A percentile compares a stretch with the other conserved stretches of the same genome.
Evolutionary conservation across 768 basidiomycete genomes (phyloP).

Genomic region (Auriculariales sp.): DNA sequence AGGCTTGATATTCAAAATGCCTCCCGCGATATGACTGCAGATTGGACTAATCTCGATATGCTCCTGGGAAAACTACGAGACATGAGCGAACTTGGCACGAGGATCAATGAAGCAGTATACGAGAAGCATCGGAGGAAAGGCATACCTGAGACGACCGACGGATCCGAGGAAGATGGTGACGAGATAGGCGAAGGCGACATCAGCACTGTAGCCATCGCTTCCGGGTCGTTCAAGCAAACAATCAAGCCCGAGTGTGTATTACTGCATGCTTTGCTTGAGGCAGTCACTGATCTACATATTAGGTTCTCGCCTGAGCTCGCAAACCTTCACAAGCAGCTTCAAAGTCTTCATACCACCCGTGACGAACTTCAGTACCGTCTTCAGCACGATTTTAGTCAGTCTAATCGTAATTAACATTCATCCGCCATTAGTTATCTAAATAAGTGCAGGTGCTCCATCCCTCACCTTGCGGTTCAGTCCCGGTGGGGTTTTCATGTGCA

Average conservation of each 20-base stretch:
- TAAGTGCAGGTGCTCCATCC: constrained; percentile 45
- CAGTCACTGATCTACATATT: background rate
- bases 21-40: constrained; percentile 12
- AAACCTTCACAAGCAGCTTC: constrained; percentile 32
- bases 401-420: background rate
- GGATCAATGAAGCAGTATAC: constrained; percentile 38
- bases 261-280: background rate
- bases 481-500: constrained; percentile 67
- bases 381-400: constrained; percentile 39
- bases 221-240: constrained; percentile 30
- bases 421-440: background rate
- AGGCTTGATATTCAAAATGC: constrained; percentile 27
- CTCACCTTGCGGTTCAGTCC: constrained; percentile 56
- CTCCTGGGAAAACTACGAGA: constrained; percentile 38
- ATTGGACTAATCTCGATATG: constrained; percentile 43
- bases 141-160: constrained; percentile 10
- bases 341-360: constrained; percentile 28
- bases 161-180: constrained; percentile 12
- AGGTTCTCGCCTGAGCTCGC: constrained; percentile 48
- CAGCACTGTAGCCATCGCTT: background rate
- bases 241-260: constrained; percentile 51
- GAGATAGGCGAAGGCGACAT: constrained; percentile 2
- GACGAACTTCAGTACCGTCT: constrained; percentile 40
- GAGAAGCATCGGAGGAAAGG: constrained; percentile 11
- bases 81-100: constrained; percentile 35